Evolutionary conservation across 306 rosid species (phyloP).

Genomic region (Cyamopsis tetragonoloba): DNA sequence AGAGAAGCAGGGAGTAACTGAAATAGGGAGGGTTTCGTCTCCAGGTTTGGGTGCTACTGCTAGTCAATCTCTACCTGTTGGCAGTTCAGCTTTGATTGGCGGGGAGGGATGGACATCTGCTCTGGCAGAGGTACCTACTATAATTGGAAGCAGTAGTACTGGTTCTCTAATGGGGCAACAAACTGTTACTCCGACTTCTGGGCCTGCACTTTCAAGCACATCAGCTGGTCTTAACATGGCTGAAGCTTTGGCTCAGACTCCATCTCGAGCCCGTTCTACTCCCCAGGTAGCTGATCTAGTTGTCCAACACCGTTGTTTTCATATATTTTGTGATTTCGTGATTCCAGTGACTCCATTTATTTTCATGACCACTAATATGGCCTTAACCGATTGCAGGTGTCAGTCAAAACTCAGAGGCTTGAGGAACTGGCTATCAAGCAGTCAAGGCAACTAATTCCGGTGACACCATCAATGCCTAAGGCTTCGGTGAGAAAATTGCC

Average conservation of each 20-base stretch:
- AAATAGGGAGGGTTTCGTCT: conserved; percentile 77
- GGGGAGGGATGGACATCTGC: conserved; percentile 99
- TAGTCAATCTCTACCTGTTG: conserved; percentile 74
- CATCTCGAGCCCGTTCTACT: conserved; percentile 62
- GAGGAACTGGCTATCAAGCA: conserved; percentile 96
- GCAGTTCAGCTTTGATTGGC: conserved; percentile 78
- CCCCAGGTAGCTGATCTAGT: conserved; percentile 66
- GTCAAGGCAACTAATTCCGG: conserved; percentile 93
- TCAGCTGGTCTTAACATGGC: conserved; percentile 93
- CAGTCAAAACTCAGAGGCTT: conserved; percentile 85
- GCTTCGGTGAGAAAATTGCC: conserved; percentile 55
- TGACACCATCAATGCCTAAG: conserved; percentile 89
- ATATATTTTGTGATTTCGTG: too few species aligned
- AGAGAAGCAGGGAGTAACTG: conserved; percentile 68
- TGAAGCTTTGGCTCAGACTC: conserved; percentile 89
- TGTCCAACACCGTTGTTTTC: background rate
- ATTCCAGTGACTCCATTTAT: background rate
- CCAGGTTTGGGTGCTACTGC: conserved; percentile 73
- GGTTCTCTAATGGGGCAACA: conserved; percentile 62
- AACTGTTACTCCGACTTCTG: conserved; percentile 46
- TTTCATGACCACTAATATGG: conserved; percentile 14
- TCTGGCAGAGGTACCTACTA: conserved; percentile 74
- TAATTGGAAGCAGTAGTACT: conserved; percentile 57
- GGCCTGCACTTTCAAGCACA: conserved; percentile 43
- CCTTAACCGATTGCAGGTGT: conserved; percentile 43